Base-by-base conservation (phyloP, 1,139 yeast species). In the Diutina ranongensis region DNA sequence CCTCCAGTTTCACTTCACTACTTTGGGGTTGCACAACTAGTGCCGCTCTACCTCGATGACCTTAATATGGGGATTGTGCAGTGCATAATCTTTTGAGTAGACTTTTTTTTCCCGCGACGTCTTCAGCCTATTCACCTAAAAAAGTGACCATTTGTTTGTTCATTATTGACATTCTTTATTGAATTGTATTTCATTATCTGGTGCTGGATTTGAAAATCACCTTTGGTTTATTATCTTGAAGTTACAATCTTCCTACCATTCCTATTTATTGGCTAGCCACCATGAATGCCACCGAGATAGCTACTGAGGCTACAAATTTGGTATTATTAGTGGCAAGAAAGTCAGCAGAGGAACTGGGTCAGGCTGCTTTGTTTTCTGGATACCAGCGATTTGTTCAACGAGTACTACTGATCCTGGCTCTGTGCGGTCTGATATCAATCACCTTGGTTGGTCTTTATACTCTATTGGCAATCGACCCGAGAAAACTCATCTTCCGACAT, bases 401-500 rank as follows among this genome's bases (percentile, higher is more conserved):
- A 18, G 32, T 38, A 4, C 21, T 38, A 8, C 42, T 38, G 42
- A 25, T 38, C n/a, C 42, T 38, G 42, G 42, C 42, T 2, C 42
- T 38, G 42, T 38, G 42, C 32, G 42, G 42, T 9, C 42, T 38
- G 42, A 38, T 38, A 22, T 15, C 32, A 16, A n/a, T 38, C 20
- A 10, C 42, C 5, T n/a, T 38, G 3, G 20, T 25, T 10, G 42
- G 42, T 2, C 20, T 82, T 49, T 79, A 78, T 57, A 61, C 71
- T 52, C 68, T 78, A 51, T 62, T 70, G 8, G 77, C 80, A 48
- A 80, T 82, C 35, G 87, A 81, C 56, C 83, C 79, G 1, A 63
- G 75, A 50, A 65, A 79, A 48, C 57, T 74, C 40, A 78, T 80
- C 35, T 84, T 83, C 57, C 69, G 95, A 40, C 94, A 86, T 60